Evolutionary conservation across 192 early-diverging fungal genomes (phyloP), one percentile per base, ranked within the genome.

Genomic region (Mortierella hygrophila): DNA sequence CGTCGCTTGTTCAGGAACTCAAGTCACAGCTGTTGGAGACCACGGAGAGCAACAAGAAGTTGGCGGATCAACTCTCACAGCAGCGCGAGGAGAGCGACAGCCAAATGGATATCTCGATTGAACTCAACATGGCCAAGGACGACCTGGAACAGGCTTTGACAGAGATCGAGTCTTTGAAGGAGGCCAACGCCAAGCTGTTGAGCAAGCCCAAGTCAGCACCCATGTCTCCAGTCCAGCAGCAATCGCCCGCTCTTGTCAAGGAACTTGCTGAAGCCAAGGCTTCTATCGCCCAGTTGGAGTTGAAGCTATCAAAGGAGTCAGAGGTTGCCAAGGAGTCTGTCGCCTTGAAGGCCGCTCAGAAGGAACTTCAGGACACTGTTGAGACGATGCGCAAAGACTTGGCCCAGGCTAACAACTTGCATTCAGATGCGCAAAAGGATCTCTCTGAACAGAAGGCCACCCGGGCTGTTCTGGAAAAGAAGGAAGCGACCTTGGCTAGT

Each of bases 121-220:
- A 85, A 26, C 57, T 86, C 16, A 76, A 86, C 44, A 70, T 78
- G 75, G 57, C 75, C 7, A 86, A 74, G 47, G 84, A 75, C 10
- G 82, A 79, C 32, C 82, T 85, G 26, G 77, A 79, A 70, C 72
- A 85, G 40, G 78, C 82, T 2, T 79, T 76, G 21, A 73, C 68
- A 21, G 82, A 85, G 37, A 79, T 85, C 44, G 8, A 23, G 7
- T 5, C 29, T 8, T 44, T 79, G 35, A 79, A 76, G 57, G 74
- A 76, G n/a, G 35, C 68, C 40, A 85, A 79, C 69, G 60, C 68
- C 46, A 79, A 79, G 32, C 32, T 85, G 16, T 55, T 44, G 1
- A 63, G 42, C 38, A 78, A 79, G 57, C 26, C 60, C n/a, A 76
- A 76, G 41, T 15, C 77, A 23, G 44, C 40, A 37, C 72, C 70